Evolutionary conservation across 2,329 filamentous ascomycete species (phyloP).

Genomic region (Ceratocystis variospora): DNA sequence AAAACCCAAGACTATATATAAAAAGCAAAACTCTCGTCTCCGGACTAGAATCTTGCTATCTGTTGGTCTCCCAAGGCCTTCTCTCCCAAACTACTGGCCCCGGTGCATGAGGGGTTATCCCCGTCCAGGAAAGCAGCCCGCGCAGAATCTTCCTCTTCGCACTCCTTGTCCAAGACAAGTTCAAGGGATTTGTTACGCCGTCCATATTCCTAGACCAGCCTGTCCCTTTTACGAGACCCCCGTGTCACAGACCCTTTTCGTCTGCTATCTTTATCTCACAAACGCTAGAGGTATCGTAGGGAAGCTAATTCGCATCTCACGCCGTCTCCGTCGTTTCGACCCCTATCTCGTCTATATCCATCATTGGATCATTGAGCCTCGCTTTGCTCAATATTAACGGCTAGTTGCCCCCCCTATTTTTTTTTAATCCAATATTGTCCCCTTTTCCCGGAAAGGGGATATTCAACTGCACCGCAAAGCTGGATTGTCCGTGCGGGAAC

Average conservation of each 20-base stretch:
- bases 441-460: constrained; percentile 17
- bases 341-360: constrained; percentile 3
- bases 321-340: too few relatives aligned
- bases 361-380: constrained; percentile 12
- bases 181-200: background rate
- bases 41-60: constrained; percentile 2
- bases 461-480: constrained; percentile 13
- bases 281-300: too few relatives aligned
- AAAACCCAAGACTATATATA: background rate
- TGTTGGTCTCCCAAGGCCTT: constrained; percentile 13
- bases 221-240: too few relatives aligned
- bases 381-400: constrained; percentile 4
- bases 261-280: background rate
- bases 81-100: background rate
- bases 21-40: background rate
- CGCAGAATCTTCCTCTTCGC: constrained; percentile 16
- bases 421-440: constrained; percentile 10
- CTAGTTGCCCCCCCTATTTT: constrained; percentile 9
- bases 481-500: constrained; percentile 12
- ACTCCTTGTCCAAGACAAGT: constrained; percentile 3
- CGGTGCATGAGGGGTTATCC: constrained; percentile 18
- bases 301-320: too few relatives aligned
- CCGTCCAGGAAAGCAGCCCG: constrained; percentile 16
- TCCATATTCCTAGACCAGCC: background rate
- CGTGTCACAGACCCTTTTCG: too few relatives aligned